Evolutionary conservation across 23 red algal species (phyloP), one percentile per base, ranked within the genome.

Genomic region (Gracilaria vermiculophylla): DNA sequence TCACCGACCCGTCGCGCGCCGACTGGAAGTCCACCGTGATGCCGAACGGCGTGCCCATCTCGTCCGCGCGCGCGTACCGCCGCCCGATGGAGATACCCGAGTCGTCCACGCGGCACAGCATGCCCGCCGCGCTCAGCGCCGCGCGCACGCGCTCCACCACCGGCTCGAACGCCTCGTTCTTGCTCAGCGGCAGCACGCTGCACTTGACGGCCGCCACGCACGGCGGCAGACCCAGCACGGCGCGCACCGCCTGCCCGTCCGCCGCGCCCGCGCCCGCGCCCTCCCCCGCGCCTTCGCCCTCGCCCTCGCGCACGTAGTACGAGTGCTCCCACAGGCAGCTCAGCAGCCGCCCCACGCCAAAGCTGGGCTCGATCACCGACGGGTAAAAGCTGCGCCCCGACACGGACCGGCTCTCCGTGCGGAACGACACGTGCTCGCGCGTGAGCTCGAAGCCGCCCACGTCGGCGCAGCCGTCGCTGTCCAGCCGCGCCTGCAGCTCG

Each of bases 291-390:
- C n/a, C n/a, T n/a, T 92, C 97, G 35, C 91, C 89, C 51, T 82
- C 93, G 1, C 80, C 92, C 57, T 78, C 74, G 76, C 97, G 97
- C 62, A 94, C 87, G 77, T 96, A 99, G 78, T 91, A 99, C 28
- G 75, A 81, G 77, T 99, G 97, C 87, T 99, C 97, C 85, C 81
- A 94, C 43, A 99, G 76, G 55, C 97, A 99, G 57, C 92, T 95
- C 53, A 99, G 64, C 21, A 99, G 37, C 34, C 97, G 92, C 53
- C 97, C 97, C 45, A 99, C 86, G 6, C 97, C 97, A 69, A 99
- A 99, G 15, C 91, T 95, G n/a, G 97, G 97, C 89, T 99, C 97
- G 47, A 99, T 95, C 32, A 99, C 97, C 40, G 80, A 88, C 53
- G 97, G 97, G 76, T 95, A 99, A 53, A 94, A 95, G 55, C 70